Conservation (phyloP, 148 eudicot genomes). For the Rhododendron ovatum region DNA sequence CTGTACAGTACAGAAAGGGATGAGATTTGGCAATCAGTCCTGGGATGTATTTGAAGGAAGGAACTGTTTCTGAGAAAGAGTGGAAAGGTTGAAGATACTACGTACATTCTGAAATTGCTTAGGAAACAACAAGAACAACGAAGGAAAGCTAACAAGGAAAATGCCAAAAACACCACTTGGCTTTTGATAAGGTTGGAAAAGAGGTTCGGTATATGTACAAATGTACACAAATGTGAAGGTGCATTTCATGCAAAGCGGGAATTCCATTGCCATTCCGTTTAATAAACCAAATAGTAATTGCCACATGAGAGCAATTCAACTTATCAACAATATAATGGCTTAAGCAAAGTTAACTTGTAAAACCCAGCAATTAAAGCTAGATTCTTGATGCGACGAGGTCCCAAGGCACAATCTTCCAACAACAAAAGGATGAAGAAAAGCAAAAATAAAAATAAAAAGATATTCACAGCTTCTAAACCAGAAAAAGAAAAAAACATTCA, state of each 20-base stretch:
- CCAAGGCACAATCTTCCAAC: neutral
- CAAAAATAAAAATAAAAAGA: neutral
- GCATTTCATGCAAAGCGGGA: neutral
- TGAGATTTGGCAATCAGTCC: constrained; percentile 1
- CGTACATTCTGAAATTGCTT: neutral
- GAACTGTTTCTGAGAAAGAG: neutral
- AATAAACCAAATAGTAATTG: neutral
- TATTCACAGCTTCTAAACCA: neutral
- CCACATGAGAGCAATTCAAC: neutral
- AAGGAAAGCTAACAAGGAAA: neutral
- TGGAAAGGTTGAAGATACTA: neutral
- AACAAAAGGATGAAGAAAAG: neutral
- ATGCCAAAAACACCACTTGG: neutral
- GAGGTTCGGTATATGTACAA: neutral
- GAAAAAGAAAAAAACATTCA: neutral
- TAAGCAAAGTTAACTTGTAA: neutral
- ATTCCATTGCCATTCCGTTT: neutral
- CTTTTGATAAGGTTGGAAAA: neutral
- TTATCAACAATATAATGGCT: neutral
- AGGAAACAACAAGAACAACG: neutral
- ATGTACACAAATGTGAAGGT: neutral
- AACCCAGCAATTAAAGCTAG: neutral
- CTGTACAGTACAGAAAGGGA: constrained; percentile 27
- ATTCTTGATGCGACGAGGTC: neutral
- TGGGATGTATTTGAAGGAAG: neutral